Conservation (phyloP, 345 rosid species). For the Combretum micranthum region DNA sequence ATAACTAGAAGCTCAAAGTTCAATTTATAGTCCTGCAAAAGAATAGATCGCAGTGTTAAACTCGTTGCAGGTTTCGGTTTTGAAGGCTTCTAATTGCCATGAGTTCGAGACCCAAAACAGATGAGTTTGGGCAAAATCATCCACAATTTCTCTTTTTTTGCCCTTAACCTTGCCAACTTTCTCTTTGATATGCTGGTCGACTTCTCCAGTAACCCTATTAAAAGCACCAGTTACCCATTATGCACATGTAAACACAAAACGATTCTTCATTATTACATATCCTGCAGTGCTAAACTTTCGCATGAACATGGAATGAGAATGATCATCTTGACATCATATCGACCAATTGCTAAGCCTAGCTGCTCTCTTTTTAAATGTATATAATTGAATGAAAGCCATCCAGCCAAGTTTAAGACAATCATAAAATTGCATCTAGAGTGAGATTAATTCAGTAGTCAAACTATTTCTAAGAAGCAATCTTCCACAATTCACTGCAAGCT, state of each 20-base stretch:
- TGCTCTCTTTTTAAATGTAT: no score
- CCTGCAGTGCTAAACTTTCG: constrained; percentile 74
- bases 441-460: no score
- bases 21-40: not conserved
- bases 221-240: constrained; percentile 86
- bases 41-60: constrained; percentile 40
- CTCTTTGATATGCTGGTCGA: constrained; percentile 90
- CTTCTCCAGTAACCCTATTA: constrained; percentile 82
- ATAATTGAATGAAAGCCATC: no score
- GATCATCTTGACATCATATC: no score
- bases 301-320: no score
- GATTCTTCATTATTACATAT: constrained; percentile 88
- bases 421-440: no score
- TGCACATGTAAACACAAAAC: constrained; percentile 66
- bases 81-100: constrained; percentile 29
- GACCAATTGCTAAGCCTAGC: no score
- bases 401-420: no score
- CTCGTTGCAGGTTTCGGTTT: constrained; percentile 52
- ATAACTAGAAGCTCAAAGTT: not conserved
- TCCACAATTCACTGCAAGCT: no score
- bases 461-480: no score
- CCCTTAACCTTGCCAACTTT: constrained; percentile 66
- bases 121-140: constrained; percentile 77
- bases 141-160: constrained; percentile 79
- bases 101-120: constrained; percentile 71